Base-by-base conservation (phyloP, 164 flowering plant species). In the Aristolochia contorta region DNA sequence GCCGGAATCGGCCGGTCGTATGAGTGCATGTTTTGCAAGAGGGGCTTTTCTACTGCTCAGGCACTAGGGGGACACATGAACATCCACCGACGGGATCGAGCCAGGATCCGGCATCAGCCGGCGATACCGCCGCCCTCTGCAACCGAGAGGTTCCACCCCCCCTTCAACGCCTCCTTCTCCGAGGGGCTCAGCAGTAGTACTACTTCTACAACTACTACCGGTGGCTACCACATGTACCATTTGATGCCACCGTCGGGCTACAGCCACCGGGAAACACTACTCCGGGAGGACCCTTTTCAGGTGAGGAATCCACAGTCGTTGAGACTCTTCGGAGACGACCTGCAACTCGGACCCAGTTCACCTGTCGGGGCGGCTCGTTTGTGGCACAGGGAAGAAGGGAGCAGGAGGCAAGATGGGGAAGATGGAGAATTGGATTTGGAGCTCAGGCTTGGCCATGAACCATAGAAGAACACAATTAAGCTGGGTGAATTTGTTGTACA, bases 61-160 rank as follows among this genome's bases (percentile, higher is more conserved):
- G 87, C 87, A 53, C 62, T 83, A 25, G 87, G 87, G 0, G 87
- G 87, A 2, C 87, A 83, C 66, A 83, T 83, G 87, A 83, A 83
- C 47, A 80, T 83, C 53, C 87, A 83, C 41, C 62, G 87, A 48
- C 79, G 74, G 60, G 84, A 80, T 55, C 71, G 87, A 65, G 79
- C 80, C 23, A 75, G 63, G 56, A 62, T 41, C 33, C 68, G 65
- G 46, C 77, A 80, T 16, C 65, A 50, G 45, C 43, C 43, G 43
- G 30, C 5, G 30, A 37, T 10, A 8, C 6, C 61, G 12, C 27
- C 24, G 58, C 52, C 72, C 23, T 52, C 63, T 6, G 24, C 60
- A 15, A 20, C 74, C 18, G 57, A 2, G 24, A 63, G 63, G 49
- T 58, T 47, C 67, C 53, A 63, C 47, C 49, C 23, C 4, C 49